Conservation (phyloP, 2,329 filamentous ascomycete genomes). For the Tolypocladium tundrense region DNA sequence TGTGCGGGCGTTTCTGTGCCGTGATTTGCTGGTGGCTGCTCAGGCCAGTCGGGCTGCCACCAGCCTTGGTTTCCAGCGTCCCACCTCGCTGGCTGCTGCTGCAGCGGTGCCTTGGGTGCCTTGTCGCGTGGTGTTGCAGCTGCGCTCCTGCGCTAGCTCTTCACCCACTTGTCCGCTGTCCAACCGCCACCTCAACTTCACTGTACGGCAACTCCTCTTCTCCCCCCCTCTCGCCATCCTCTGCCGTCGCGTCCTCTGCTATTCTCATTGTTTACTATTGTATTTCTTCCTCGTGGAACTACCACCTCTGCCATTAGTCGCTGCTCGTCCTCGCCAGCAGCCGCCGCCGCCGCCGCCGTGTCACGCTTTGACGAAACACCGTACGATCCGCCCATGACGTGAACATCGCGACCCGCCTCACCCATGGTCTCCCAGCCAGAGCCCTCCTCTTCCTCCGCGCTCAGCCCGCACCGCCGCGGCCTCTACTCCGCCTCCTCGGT, state of each 20-base stretch:
- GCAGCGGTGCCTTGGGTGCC: not conserved
- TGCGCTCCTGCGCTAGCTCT: not conserved
- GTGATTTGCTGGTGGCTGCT: not conserved
- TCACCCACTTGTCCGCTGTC: not conserved
- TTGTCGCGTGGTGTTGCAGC: not conserved
- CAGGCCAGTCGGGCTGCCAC: not conserved
- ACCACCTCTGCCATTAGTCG: not conserved
- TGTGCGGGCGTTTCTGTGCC: not conserved
- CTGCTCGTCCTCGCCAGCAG: not conserved
- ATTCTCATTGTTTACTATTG: not conserved
- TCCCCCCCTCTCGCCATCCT: not conserved
- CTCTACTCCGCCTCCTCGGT: constrained; percentile 32
- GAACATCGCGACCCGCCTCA: constrained; percentile 7
- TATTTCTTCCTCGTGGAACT: not conserved
- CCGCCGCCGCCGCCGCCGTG: not conserved
- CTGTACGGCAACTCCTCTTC: not conserved
- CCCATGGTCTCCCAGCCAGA: constrained; percentile 57
- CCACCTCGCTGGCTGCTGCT: not conserved
- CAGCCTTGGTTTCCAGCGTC: not conserved
- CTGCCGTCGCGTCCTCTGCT: not conserved
- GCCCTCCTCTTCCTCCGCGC: constrained; percentile 12
- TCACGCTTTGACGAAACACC: not conserved
- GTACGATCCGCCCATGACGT: constrained; percentile 1
- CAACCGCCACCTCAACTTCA: not conserved
- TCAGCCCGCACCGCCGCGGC: constrained; percentile 7